These are phyloP conservation scores for Xylariaceae sp. DNA, from an alignment of 2,329 filamentous ascomycete genomes.

Conservation along the genomic window DNA sequence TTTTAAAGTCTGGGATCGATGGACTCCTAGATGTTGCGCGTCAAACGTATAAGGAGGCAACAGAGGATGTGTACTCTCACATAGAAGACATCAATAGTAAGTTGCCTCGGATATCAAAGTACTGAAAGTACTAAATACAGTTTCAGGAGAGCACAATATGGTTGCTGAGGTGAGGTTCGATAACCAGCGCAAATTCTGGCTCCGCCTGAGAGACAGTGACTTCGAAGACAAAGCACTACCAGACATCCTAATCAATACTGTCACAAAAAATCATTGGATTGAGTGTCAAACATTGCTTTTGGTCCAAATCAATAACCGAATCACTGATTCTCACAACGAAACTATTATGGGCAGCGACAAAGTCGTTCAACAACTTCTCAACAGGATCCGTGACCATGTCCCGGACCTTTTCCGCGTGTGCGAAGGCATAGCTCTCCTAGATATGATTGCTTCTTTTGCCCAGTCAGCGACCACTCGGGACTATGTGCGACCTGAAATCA, in stretches of 20 bases:
- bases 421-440: constrained; percentile 80
- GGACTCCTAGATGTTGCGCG: constrained; percentile 85
- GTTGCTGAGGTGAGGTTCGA: constrained; percentile 72
- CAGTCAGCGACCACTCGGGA: constrained; percentile 64
- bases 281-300: constrained; percentile 87
- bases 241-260: constrained; percentile 72
- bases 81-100: constrained; percentile 65
- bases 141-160: constrained; percentile 55
- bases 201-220: constrained; percentile 62
- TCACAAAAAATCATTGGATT: constrained; percentile 68
- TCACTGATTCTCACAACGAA: constrained; percentile 79
- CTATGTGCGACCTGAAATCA: constrained; percentile 65
- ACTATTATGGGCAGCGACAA: constrained; percentile 79
- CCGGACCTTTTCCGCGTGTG: constrained; percentile 78
- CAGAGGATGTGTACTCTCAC: constrained; percentile 71
- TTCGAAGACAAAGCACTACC: constrained; percentile 61
- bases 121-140: not conserved
- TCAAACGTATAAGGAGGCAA: constrained; percentile 86
- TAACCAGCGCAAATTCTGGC: constrained; percentile 72
- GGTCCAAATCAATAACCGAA: constrained; percentile 75
- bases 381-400: constrained; percentile 68
- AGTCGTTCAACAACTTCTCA: constrained; percentile 69
- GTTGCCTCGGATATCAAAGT: constrained; percentile 12
- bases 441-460: constrained; percentile 78
- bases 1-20: constrained; percentile 67